Evolutionary conservation across 2,329 filamentous ascomycete species (phyloP).

Genomic region (Phoma sp.): DNA sequence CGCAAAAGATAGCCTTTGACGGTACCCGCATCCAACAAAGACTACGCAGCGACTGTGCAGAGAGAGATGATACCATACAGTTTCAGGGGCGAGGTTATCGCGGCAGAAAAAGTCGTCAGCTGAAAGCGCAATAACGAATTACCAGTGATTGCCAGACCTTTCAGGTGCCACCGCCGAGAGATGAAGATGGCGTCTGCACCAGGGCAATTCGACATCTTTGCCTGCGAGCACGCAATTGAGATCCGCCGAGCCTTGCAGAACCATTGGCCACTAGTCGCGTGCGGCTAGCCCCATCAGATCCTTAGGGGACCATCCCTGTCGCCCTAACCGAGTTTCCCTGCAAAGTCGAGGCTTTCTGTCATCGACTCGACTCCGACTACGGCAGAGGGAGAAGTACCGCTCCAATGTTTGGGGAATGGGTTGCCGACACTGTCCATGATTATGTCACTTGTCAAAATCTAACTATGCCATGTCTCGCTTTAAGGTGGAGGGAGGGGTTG

Average conservation of each 20-base stretch:
- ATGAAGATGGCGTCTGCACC: slow-evolving; percentile 11
- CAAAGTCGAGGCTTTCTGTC: slow-evolving; percentile 22
- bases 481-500: slow-evolving; percentile 2
- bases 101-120: slow-evolving; percentile 12
- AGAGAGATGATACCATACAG: neutral
- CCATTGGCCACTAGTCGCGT: slow-evolving; percentile 31
- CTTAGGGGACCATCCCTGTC: slow-evolving; percentile 35
- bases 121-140: slow-evolving; percentile 7
- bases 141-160: neutral
- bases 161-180: slow-evolving; percentile 7
- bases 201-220: slow-evolving; percentile 40
- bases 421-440: slow-evolving; percentile 24
- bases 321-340: slow-evolving; percentile 33
- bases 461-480: slow-evolving; percentile 9
- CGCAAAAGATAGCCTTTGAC: neutral
- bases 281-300: slow-evolving; percentile 26
- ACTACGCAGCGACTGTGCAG: neutral
- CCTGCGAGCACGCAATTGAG: slow-evolving; percentile 45
- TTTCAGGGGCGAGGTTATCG: neutral
- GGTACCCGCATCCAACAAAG: too few species aligned
- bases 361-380: slow-evolving; percentile 19
- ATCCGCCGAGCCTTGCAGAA: neutral
- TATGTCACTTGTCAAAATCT: slow-evolving; percentile 35
- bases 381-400: slow-evolving; percentile 12
- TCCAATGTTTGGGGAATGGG: slow-evolving; percentile 1